phyloP scores from a whole-genome alignment of 2,329 filamentous ascomycete genomes.

The Rutstroemia sp. region DNA sequence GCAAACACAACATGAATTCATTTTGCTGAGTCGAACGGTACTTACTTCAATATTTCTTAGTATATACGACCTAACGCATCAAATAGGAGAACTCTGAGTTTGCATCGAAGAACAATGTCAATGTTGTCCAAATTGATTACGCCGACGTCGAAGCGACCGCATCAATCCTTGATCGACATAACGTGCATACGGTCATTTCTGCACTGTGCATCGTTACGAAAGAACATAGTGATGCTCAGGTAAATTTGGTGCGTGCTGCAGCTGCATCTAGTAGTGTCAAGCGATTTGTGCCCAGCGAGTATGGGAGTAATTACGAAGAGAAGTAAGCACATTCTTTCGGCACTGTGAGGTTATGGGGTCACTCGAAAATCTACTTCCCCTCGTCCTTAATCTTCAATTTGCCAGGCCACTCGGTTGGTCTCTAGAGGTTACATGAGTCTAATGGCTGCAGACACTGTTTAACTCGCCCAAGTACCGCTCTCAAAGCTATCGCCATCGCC shows the following conservation, averaged over 20 bases:
- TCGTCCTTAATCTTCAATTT: no score
- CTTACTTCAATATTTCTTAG: no score
- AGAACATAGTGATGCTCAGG: conserved; percentile 27
- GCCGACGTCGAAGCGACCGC: not conserved
- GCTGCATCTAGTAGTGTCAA: conserved; percentile 25
- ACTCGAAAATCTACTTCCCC: no score
- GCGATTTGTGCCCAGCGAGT: conserved; percentile 34
- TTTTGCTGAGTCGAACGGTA: conserved; percentile 27
- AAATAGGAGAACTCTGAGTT: not conserved
- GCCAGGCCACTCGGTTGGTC: no score
- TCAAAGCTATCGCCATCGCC: conserved; percentile 1
- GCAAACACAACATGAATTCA: conserved; percentile 25
- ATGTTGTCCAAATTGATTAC: not conserved
- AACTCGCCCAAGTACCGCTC: not conserved
- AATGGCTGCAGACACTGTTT: not conserved
- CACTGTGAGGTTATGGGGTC: no score
- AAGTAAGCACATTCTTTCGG: not conserved
- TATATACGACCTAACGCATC: not conserved
- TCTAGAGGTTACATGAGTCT: no score
- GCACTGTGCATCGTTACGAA: conserved; percentile 31
- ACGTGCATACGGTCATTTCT: conserved; percentile 30
- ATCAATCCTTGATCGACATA: conserved; percentile 11
- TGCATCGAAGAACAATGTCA: not conserved
- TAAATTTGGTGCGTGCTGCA: conserved; percentile 30
- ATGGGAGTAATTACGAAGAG: conserved; percentile 32